These are phyloP conservation scores for Aureobasidium namibiae DNA, from an alignment of 2,329 filamentous ascomycete species.

Conservation along the genomic window DNA sequence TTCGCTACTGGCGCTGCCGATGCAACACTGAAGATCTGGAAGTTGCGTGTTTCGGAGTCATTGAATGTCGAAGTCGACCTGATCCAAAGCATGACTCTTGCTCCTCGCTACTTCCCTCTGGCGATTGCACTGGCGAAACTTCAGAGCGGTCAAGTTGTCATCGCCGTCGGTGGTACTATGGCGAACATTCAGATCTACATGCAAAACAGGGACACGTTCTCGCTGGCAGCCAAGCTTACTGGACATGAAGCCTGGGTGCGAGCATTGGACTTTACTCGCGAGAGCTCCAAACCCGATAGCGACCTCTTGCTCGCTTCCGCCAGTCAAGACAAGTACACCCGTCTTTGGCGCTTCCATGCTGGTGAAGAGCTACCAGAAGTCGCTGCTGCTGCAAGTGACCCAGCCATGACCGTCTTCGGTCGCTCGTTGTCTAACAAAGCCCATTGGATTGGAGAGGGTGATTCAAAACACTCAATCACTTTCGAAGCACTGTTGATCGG, in stretches of 20 bases:
- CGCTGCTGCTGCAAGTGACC: constrained; percentile 48
- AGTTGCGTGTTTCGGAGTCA: constrained; percentile 31
- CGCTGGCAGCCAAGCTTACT: constrained; percentile 64
- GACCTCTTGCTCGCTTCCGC: constrained; percentile 84
- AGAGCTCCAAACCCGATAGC: constrained; percentile 44
- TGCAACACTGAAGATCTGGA: constrained; percentile 60
- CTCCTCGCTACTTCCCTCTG: constrained; percentile 75
- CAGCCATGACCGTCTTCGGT: constrained; percentile 51
- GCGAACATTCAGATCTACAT: constrained; percentile 75
- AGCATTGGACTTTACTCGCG: constrained; percentile 68
- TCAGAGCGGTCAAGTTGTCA: constrained; percentile 36
- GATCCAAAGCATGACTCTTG: constrained; percentile 62
- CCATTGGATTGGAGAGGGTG: constrained; percentile 59
- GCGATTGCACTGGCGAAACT: constrained; percentile 61
- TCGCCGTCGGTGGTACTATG: constrained; percentile 81
- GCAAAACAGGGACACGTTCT: constrained; percentile 51
- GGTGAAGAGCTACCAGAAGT: constrained; percentile 57
- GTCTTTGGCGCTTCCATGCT: constrained; percentile 78
- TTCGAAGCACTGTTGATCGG: constrained; percentile 91
- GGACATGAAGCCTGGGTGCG: constrained; percentile 96
- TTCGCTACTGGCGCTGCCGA: constrained; percentile 57
- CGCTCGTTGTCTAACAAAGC: constrained; percentile 83
- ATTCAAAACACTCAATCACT: constrained; percentile 66
- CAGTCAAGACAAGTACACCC: constrained; percentile 95
- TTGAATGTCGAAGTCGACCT: constrained; percentile 34